phyloP scores from a whole-genome alignment of 228 moss, liverwort and hornwort genomes.

The Sphagnum magellanicum region DNA sequence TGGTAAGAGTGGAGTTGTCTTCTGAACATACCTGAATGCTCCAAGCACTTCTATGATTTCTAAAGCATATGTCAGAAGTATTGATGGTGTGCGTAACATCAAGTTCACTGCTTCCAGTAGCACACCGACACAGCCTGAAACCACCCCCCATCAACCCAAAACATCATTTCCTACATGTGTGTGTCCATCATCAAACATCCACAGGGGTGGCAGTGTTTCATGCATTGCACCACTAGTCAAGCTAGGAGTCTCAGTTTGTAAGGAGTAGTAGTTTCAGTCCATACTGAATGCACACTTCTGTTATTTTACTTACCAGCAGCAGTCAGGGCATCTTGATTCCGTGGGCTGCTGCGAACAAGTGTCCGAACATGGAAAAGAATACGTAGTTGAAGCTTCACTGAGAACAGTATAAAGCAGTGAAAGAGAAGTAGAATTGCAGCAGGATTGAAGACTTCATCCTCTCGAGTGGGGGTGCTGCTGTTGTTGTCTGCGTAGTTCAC shows the following conservation, averaged over 20 bases:
- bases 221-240: no score
- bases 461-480: constrained; percentile 1
- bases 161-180: no score
- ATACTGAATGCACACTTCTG: no score
- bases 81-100: constrained; percentile 31
- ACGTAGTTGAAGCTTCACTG: constrained; percentile 54
- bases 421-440: constrained; percentile 71
- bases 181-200: no score
- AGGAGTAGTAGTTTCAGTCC: no score
- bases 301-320: constrained; percentile 47
- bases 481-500: constrained; percentile 7
- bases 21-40: constrained; percentile 54
- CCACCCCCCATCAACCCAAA: neutral
- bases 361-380: constrained; percentile 55
- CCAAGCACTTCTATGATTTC: constrained; percentile 80
- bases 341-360: constrained; percentile 54
- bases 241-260: no score
- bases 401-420: constrained; percentile 49
- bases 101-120: constrained; percentile 61
- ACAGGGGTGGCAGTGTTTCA: neutral
- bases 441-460: constrained; percentile 53
- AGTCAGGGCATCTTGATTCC: constrained; percentile 84
- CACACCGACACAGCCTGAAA: constrained; percentile 74
- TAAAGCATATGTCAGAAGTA: constrained; percentile 39
- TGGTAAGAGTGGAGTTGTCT: no score